Evolutionary conservation across 148 eudicot genomes (phyloP).

Genomic region (Silene uniflora): DNA sequence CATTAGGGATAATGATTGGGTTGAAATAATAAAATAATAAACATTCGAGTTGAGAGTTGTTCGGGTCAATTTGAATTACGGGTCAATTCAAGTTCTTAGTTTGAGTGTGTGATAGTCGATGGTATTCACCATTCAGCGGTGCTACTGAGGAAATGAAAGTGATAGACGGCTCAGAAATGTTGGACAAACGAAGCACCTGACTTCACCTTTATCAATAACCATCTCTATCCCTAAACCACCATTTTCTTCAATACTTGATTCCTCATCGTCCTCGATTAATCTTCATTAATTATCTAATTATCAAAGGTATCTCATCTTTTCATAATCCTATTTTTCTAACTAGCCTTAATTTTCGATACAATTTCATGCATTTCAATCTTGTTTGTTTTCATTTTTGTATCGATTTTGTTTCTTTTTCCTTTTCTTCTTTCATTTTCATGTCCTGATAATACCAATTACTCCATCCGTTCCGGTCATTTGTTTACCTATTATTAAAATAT

Average conservation of each 20-base stretch:
- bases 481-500: too few species aligned
- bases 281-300: background rate
- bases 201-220: background rate
- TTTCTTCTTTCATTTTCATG: too few species aligned
- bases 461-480: too few species aligned
- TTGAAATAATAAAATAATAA: too few species aligned
- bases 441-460: background rate
- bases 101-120: too few species aligned
- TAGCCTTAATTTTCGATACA: background rate
- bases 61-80: too few species aligned
- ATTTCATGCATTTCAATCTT: background rate
- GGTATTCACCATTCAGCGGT: too few species aligned
- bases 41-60: too few species aligned
- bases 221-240: background rate
- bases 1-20: too few species aligned
- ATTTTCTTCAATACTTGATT: background rate
- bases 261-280: background rate
- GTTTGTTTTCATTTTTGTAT: background rate
- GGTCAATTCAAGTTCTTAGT: too few species aligned
- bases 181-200: background rate
- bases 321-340: background rate
- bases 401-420: background rate
- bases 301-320: background rate
- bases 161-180: background rate
- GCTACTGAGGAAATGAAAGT: background rate